These are phyloP conservation scores for Microcyclosporella mali DNA, from an alignment of 2,329 filamentous ascomycete genomes.

Conservation along the genomic window DNA sequence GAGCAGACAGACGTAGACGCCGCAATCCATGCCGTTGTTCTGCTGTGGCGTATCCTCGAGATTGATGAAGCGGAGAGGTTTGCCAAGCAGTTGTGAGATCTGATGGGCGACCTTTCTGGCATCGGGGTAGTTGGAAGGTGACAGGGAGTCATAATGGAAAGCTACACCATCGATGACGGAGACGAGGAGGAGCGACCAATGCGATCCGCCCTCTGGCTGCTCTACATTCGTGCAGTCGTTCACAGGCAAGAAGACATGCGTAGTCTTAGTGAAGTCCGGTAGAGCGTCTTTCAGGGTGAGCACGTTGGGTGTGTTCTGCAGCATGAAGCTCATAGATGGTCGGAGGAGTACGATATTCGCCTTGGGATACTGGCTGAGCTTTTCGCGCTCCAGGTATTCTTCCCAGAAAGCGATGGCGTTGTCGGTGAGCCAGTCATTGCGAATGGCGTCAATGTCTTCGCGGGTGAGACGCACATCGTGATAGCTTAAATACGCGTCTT, in stretches of 20 bases:
- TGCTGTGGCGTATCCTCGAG: slow-evolving; percentile 84
- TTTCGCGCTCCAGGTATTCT: slow-evolving; percentile 89
- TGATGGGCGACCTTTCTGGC: slow-evolving; percentile 64
- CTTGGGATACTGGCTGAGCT: slow-evolving; percentile 70
- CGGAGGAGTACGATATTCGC: slow-evolving; percentile 85
- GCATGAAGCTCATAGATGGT: slow-evolving; percentile 85
- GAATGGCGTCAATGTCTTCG: slow-evolving; percentile 82
- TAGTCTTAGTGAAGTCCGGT: slow-evolving; percentile 71
- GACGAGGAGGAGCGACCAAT: slow-evolving; percentile 92
- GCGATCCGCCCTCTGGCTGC: slow-evolving; percentile 79
- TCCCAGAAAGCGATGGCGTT: slow-evolving; percentile 98
- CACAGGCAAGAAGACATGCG: slow-evolving; percentile 92
- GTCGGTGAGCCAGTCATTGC: slow-evolving; percentile 93
- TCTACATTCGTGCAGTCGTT: slow-evolving; percentile 77
- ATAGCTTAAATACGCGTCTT: slow-evolving; percentile 67
- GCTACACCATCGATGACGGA: slow-evolving; percentile 81
- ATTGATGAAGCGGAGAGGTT: slow-evolving; percentile 67
- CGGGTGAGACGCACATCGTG: slow-evolving; percentile 61
- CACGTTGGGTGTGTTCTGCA: slow-evolving; percentile 65
- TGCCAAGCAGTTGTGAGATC: slow-evolving; percentile 61
- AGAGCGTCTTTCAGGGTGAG: slow-evolving; percentile 59
- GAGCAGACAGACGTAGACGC: slow-evolving; percentile 88
- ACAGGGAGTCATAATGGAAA: slow-evolving; percentile 92
- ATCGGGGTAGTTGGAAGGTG: slow-evolving; percentile 67
- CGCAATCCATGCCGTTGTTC: slow-evolving; percentile 87